phyloP scores from a whole-genome alignment of 1,284 basidiomycete species.

The Fomitopsis palustris region DNA sequence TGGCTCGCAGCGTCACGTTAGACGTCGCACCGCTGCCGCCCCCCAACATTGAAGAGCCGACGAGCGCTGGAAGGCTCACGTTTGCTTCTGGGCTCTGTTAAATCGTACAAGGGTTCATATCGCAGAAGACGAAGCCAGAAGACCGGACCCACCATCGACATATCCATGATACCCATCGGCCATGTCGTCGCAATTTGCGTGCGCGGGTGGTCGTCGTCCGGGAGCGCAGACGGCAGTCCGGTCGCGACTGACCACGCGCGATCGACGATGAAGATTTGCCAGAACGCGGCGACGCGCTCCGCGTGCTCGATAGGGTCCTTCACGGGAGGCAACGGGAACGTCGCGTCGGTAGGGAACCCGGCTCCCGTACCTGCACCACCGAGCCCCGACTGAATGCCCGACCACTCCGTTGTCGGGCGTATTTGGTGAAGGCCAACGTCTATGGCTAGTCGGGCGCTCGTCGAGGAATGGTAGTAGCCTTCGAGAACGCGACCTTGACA shows the following conservation, averaged over 20 bases:
- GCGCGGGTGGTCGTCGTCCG: constrained; percentile 46
- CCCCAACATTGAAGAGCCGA: constrained; percentile 4
- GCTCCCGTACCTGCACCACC: constrained; percentile 7
- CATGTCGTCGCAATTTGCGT: constrained; percentile 50
- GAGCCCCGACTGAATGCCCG: constrained; percentile 19
- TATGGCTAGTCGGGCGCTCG: constrained; percentile 52
- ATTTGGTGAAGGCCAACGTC: constrained; percentile 54
- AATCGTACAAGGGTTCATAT: neutral
- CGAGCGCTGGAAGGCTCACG: constrained; percentile 2
- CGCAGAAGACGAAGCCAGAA: neutral
- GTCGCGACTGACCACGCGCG: constrained; percentile 54
- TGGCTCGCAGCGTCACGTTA: constrained; percentile 38
- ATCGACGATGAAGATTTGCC: constrained; percentile 60
- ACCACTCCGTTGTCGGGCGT: constrained; percentile 24
- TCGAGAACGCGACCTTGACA: constrained; percentile 53
- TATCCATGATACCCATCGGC: constrained; percentile 33
- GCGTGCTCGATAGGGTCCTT: constrained; percentile 37
- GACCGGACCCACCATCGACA: constrained; percentile 1
- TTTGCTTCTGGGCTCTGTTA: constrained; percentile 9
- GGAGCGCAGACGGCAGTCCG: constrained; percentile 49
- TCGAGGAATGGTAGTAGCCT: constrained; percentile 58
- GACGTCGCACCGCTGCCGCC: constrained; percentile 9
- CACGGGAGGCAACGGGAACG: constrained; percentile 35
- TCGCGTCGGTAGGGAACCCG: constrained; percentile 17
- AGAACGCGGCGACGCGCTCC: constrained; percentile 52